These are phyloP conservation scores for Tolypocladium pustulatum DNA, from an alignment of 2,329 filamentous ascomycete genomes.

Conservation along the genomic window DNA sequence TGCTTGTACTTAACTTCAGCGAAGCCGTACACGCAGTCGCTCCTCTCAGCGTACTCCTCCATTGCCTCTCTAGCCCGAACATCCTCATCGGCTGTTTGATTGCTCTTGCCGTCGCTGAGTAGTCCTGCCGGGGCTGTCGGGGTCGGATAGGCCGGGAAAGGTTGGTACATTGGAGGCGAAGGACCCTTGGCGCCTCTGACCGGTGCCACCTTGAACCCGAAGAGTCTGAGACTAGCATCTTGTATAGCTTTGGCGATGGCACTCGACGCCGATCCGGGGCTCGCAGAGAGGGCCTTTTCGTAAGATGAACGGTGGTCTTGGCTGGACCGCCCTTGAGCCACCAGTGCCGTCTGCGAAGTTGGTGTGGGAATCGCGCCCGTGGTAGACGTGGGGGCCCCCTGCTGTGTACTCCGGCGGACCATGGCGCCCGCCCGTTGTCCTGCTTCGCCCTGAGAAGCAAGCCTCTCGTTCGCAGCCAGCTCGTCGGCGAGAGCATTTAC, in stretches of 20 bases:
- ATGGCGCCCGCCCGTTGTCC: conserved; percentile 52
- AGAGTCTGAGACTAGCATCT: conserved; percentile 70
- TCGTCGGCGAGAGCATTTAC: conserved; percentile 97
- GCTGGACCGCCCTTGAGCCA: conserved; percentile 56
- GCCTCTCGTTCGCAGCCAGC: conserved; percentile 69
- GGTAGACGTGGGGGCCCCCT: conserved; percentile 57
- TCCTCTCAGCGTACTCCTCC: conserved; percentile 84
- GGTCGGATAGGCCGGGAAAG: conserved; percentile 77
- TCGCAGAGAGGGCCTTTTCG: conserved; percentile 61
- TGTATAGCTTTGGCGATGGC: conserved; percentile 93
- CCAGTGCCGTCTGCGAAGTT: conserved; percentile 62
- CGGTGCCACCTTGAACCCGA: conserved; percentile 61
- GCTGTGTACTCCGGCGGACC: conserved; percentile 67
- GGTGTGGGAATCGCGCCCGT: conserved; percentile 60
- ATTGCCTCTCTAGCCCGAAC: conserved; percentile 66
- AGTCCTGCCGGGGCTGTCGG: conserved; percentile 50
- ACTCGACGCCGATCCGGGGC: conserved; percentile 66
- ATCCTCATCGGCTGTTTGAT: conserved; percentile 63
- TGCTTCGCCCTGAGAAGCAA: conserved; percentile 34
- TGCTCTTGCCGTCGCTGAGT: conserved; percentile 51
- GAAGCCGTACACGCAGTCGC: conserved; percentile 94
- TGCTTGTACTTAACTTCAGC: conserved; percentile 98
- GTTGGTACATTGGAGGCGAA: conserved; percentile 68
- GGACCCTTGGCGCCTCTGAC: conserved; percentile 52
- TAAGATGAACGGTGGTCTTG: conserved; percentile 73